Base-by-base conservation (phyloP, 2,329 filamentous ascomycete species). In the Nemania diffusa region DNA sequence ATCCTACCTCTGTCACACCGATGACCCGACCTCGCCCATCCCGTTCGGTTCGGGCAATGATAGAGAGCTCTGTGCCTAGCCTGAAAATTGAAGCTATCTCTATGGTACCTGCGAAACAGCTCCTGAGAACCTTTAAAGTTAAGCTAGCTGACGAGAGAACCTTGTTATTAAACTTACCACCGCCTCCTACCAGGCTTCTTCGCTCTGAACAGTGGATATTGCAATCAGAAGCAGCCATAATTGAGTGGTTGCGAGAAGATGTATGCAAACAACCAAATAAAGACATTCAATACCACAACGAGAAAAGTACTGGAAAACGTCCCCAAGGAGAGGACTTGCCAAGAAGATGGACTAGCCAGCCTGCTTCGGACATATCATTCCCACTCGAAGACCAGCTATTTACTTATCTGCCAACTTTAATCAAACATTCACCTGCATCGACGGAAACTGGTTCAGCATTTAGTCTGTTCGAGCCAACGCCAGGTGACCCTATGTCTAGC, bases 191-290 rank as follows among this genome's bases (percentile, higher is more conserved):
- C 57, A 80, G 81, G 61, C 76, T 85, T 29, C 77, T 87, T 34
- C 81, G 85, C 32, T 82, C 77, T 56, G 85, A 87, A 72, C 80
- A 80, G 55, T 79, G 75, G 40, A 79, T 82, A 48, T 76, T 84
- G 56, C 73, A 76, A 26, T 81, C 83, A 24, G 85, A 87, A 70
- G 81, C 81, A 9, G 73, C 78, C 8, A 71, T 85, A 1, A 71
- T 87, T 42, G 77, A 74, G 60, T 87, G 84, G 84, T 76, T 86
- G 40, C 62, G 62, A 22, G 75, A 78, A 42, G 70, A 74, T 59
- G 57, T 64, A 17, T 57, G 52, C 61, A 72, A 62, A 42, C 34
- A 56, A 42, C 57, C 17, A 11, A 26, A 24, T 4, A 51, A 46
- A n/a, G 29, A 13, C 26, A 20, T 37, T 13, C 52, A 6, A 20